Evolutionary conservation across 169 alveolate species (phyloP).

Genomic region (Plasmodium ovale): DNA sequence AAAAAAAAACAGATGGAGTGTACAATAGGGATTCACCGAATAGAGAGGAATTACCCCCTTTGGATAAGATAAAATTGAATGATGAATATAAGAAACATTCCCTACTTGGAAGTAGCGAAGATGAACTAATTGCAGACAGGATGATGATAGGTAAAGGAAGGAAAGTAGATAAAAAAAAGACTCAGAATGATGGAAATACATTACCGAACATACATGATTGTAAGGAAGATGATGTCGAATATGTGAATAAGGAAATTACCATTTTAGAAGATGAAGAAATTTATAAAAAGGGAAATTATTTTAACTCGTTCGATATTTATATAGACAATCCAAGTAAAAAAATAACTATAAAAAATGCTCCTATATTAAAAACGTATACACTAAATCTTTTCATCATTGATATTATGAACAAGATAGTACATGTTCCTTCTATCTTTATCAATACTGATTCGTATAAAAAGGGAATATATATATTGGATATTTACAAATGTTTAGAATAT

Average conservation of each 20-base stretch:
- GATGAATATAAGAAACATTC: background rate
- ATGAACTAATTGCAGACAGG: background rate
- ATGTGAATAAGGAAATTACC: constrained; percentile 13
- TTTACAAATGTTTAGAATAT: constrained; percentile 28
- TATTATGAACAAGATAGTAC: constrained; percentile 59
- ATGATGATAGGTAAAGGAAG: too few relatives aligned
- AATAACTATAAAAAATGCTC: constrained; percentile 40
- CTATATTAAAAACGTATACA: constrained; percentile 45
- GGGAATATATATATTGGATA: constrained; percentile 24
- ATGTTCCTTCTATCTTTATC: constrained; percentile 51
- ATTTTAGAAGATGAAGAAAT: constrained; percentile 37
- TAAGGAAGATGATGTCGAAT: background rate
- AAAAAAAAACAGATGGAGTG: background rate
- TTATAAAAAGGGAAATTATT: constrained; percentile 22
- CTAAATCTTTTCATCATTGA: constrained; percentile 45
- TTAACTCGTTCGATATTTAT: constrained; percentile 14
- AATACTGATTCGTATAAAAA: constrained; percentile 26
- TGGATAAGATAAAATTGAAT: background rate
- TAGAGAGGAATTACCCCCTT: background rate
- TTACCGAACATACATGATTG: background rate
- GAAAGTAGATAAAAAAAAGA: too few relatives aligned
- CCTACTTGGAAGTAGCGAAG: background rate
- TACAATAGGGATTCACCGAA: background rate
- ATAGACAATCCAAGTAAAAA: constrained; percentile 37
- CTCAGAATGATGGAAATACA: background rate